Conservation (phyloP, 805 yeast species). For the Lipomyces oligophaga region DNA sequence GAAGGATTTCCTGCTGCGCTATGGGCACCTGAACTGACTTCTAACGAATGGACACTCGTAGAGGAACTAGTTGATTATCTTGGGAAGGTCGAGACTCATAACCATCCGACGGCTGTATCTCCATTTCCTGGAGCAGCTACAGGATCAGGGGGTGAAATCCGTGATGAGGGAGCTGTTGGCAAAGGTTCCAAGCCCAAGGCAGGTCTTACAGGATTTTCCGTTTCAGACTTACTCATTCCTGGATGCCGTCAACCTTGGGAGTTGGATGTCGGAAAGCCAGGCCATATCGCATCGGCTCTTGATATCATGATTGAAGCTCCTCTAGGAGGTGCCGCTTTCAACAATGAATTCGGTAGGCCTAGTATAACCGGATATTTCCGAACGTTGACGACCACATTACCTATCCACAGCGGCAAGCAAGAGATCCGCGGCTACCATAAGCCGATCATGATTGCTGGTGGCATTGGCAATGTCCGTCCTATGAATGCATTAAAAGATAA, state of each 20-base stretch:
- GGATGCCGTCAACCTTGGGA: constrained; percentile 93
- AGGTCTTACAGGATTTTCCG: constrained; percentile 90
- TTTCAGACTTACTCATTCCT: constrained; percentile 86
- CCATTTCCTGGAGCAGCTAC: constrained; percentile 99
- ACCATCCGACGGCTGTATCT: constrained; percentile 98
- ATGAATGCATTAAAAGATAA: constrained; percentile 82
- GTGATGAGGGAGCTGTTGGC: constrained; percentile 99
- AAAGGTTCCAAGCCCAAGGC: constrained; percentile 97
- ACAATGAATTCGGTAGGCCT: constrained; percentile 98
- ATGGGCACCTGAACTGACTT: constrained; percentile 70
- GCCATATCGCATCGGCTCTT: constrained; percentile 85
- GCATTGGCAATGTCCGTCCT: constrained; percentile 95
- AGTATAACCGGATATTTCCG: constrained; percentile 95
- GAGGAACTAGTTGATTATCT: constrained; percentile 82
- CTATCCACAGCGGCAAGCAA: constrained; percentile 53
- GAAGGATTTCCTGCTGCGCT: constrained; percentile 70
- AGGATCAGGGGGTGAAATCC: constrained; percentile 99
- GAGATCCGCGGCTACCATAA: constrained; percentile 96
- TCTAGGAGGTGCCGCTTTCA: constrained; percentile 94
- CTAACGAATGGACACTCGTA: constrained; percentile 68
- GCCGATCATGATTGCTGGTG: constrained; percentile 99
- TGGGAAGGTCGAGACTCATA: constrained; percentile 96
- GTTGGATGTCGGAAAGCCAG: constrained; percentile 79
- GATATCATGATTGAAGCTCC: constrained; percentile 98
- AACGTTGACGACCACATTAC: constrained; percentile 80